Base-by-base conservation (phyloP, 2,329 filamentous ascomycete genomes). In the Emericellopsis atlantica region DNA sequence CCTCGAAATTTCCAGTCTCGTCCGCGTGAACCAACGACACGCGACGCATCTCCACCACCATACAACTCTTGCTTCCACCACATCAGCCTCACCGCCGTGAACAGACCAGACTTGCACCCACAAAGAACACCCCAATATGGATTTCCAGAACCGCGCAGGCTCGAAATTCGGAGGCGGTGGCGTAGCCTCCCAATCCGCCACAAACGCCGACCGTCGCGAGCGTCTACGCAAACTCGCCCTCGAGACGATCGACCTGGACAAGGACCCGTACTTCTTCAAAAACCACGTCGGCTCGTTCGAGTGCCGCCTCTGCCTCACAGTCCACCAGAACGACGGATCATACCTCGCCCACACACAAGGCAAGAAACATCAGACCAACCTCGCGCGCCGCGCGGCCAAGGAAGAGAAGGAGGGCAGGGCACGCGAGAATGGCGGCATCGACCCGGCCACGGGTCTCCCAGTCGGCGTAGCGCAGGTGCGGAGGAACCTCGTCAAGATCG, bases 221-320 rank as follows among this genome's bases (percentile, higher is more conserved):
- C 89, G 92, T 48, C 82, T 98, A 32, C 88, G 90, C 62, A 95
- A 95, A 69, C 88, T 98, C 57, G 92, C 92, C 44, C 85, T 98
- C 56, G 92, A 98, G 67, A 93, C 88, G 42, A 98, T 98, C 72
- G 90, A 96, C 69, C 84, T 96, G 47, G 92, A 96, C 67, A 96
- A 95, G 67, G 92, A 98, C 67, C 92, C 92, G 0, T 98, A 96
- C 76, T 95, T 96, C 72, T 98, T 98, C 81, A 94, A 94, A 64
- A 98, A 98, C 71, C 90, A 98, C 64, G 86, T 96, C 54, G 92
- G 92, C 56, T 92, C 84, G 56, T 98, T 95, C 65, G 92, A 98
- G 65, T 98, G 92, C 62, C 85, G 92, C 24, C 82, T 98, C 33
- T 98, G 92, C 57, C 71, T 98, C 22, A 98, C 92, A 0, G 90